A percentile compares a stretch with the other conserved stretches of the same genome.
These are phyloP conservation scores for Talaromyces wortmannii DNA, from an alignment of 495 filamentous ascomycete species.

Conservation along the genomic window DNA sequence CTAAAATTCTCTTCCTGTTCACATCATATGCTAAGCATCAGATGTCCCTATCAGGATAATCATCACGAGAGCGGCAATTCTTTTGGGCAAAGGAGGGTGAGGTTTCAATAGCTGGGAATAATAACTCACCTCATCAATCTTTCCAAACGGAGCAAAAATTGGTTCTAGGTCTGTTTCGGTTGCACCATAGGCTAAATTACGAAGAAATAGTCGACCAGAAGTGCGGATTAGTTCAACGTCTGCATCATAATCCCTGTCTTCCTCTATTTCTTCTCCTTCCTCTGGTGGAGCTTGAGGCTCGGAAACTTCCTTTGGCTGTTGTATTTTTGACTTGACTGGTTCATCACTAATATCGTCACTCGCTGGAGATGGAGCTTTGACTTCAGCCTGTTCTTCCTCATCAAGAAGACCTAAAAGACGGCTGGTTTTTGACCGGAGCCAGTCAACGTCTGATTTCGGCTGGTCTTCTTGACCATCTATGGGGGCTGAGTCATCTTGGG, in stretches of 20 bases:
- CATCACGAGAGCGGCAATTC: conserved; percentile 60
- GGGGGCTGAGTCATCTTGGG: conserved; percentile 5
- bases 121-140: conserved; percentile 77
- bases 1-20: conserved; percentile 64
- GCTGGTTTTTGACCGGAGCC: conserved; percentile 89
- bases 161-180: conserved; percentile 70
- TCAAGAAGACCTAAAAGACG: conserved; percentile 79
- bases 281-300: conserved; percentile 5
- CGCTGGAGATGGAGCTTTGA: conserved; percentile 1
- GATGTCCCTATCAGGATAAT: conserved; percentile 99
- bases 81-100: neutral
- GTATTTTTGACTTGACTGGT: neutral
- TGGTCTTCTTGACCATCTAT: conserved; percentile 11
- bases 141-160: conserved; percentile 63
- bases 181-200: conserved; percentile 79
- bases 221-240: conserved; percentile 35
- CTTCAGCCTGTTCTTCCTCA: conserved; percentile 45
- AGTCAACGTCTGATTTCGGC: conserved; percentile 65
- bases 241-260: conserved; percentile 10
- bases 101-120: conserved; percentile 1
- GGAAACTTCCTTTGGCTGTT: neutral
- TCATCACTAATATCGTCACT: neutral
- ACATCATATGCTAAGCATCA: conserved; percentile 73
- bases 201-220: conserved; percentile 69
- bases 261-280: conserved; percentile 11